Evolutionary conservation across 2,329 filamentous ascomycete species (phyloP).

Genomic region (Botryotinia narcissicola): DNA sequence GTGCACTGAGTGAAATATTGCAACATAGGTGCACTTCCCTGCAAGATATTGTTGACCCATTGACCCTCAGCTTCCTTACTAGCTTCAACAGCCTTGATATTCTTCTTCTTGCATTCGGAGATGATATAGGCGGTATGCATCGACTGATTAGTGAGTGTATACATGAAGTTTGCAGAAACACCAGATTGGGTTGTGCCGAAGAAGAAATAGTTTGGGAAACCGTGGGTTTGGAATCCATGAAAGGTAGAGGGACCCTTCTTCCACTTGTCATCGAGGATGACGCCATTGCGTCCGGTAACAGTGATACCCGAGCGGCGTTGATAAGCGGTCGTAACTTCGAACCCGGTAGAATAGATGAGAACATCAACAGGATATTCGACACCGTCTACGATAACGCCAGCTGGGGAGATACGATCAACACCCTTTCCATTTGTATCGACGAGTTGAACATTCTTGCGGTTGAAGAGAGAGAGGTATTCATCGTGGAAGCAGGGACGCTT

Average conservation of each 20-base stretch:
- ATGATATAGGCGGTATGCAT: conserved; percentile 15
- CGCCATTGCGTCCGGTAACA: neutral
- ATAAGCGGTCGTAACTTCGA: conserved; percentile 46
- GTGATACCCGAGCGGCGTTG: conserved; percentile 15
- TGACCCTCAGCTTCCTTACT: neutral
- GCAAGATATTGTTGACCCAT: conserved; percentile 10
- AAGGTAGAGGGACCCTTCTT: conserved; percentile 8
- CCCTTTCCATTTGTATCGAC: conserved; percentile 49
- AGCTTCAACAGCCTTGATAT: conserved; percentile 10
- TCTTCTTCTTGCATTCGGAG: neutral
- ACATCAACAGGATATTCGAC: conserved; percentile 51
- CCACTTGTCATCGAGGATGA: conserved; percentile 17
- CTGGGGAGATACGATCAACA: conserved; percentile 42
- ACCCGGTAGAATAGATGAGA: conserved; percentile 58
- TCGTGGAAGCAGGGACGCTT: conserved; percentile 54
- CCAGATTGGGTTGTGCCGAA: conserved; percentile 15
- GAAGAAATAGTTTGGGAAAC: conserved; percentile 19
- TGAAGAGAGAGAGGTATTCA: conserved; percentile 54
- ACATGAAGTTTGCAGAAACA: conserved; percentile 19
- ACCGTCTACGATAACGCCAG: conserved; percentile 46
- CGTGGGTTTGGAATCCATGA: conserved; percentile 16
- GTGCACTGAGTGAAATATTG: conserved; percentile 6
- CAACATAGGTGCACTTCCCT: neutral
- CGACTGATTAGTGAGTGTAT: neutral
- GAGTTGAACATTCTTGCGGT: conserved; percentile 47